Evolutionary conservation across 169 alveolate species (phyloP).

Genomic region (Toxoplasma gondii): DNA sequence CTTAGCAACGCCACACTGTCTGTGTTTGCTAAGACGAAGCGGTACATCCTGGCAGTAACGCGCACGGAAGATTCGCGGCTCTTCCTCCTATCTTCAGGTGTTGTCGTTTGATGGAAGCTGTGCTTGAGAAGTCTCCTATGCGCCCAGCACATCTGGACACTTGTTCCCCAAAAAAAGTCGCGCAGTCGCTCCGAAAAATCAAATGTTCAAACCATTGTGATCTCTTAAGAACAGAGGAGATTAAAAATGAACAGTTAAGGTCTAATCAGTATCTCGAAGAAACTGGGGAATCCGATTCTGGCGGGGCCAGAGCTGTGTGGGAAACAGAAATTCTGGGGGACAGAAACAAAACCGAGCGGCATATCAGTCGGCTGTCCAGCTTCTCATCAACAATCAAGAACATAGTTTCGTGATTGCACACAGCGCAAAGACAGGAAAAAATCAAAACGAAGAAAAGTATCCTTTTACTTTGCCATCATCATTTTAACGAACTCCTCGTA

Average conservation of each 20-base stretch:
- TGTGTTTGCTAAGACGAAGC: too few relatives aligned
- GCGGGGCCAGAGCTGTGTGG: background rate
- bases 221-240: background rate
- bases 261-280: background rate
- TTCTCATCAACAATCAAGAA: background rate
- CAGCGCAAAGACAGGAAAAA: background rate
- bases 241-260: background rate
- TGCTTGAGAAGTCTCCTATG: too few relatives aligned
- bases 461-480: conserved; percentile 94
- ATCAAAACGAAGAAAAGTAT: background rate
- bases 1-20: too few relatives aligned
- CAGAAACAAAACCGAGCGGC: background rate
- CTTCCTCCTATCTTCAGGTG: background rate
- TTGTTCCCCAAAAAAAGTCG: background rate
- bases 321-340: background rate
- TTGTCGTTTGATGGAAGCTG: background rate
- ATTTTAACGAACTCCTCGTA: conserved; percentile 98
- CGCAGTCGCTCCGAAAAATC: background rate
- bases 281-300: background rate
- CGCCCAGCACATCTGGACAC: background rate
- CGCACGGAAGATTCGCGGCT: too few relatives aligned
- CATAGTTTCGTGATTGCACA: background rate
- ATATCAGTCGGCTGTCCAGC: background rate
- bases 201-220: background rate
- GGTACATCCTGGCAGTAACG: too few relatives aligned